Percentiles rank a stretch among this genome's conserved stretches.
Evolutionary conservation across 2,329 filamentous ascomycete genomes (phyloP).

Genomic region (Pestalotiopsis sp.): DNA sequence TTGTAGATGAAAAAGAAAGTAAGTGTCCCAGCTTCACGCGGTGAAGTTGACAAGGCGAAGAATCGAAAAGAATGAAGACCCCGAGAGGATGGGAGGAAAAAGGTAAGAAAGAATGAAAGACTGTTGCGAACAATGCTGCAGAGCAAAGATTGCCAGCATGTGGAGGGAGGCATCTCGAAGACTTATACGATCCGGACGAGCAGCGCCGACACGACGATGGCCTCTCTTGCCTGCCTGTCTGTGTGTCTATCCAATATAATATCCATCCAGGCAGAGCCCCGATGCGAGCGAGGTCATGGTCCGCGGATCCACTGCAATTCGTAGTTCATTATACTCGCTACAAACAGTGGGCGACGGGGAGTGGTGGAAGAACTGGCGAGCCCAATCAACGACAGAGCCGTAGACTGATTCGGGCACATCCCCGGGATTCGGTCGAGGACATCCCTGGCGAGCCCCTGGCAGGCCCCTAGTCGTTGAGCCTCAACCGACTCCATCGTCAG

Average conservation of each 20-base stretch:
- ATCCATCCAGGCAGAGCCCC: background rate
- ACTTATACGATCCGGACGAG: background rate
- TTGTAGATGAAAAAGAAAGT: background rate
- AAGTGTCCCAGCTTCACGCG: slow-evolving; percentile 16
- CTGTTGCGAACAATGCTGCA: slow-evolving; percentile 9
- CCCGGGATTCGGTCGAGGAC: background rate
- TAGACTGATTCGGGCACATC: background rate
- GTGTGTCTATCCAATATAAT: no score
- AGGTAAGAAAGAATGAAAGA: slow-evolving; percentile 2
- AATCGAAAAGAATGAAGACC: slow-evolving; percentile 10
- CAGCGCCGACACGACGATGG: background rate
- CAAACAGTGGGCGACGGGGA: slow-evolving; percentile 1
- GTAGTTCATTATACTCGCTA: slow-evolving; percentile 10
- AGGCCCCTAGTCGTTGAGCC: slow-evolving; percentile 5
- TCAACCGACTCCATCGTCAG: slow-evolving; percentile 1
- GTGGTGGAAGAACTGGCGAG: slow-evolving; percentile 8
- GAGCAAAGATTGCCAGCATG: background rate
- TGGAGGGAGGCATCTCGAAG: background rate
- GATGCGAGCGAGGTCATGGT: background rate
- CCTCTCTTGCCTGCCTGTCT: background rate
- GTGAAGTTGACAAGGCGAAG: slow-evolving; percentile 14
- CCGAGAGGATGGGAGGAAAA: background rate
- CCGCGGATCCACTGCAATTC: background rate
- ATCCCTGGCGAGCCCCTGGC: background rate
- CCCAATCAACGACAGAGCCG: background rate